Evolutionary conservation across 2,329 filamentous ascomycete species (phyloP).

Genomic region (Fusarium xyrophilum): DNA sequence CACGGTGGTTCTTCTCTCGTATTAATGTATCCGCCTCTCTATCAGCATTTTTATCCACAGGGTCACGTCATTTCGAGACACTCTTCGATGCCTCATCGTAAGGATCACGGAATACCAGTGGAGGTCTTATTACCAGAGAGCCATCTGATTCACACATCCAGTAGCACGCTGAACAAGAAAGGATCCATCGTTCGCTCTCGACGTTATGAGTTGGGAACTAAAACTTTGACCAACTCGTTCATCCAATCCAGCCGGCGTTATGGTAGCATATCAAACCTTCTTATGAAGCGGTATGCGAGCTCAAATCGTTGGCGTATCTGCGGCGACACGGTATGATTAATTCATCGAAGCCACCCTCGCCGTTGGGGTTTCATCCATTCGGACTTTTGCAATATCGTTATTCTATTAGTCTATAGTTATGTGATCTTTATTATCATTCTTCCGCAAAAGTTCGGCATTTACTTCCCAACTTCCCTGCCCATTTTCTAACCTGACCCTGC

Average conservation of each 20-base stretch:
- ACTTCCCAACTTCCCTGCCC: neutral
- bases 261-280: neutral
- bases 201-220: neutral
- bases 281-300: neutral
- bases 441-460: neutral
- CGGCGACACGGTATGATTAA: neutral
- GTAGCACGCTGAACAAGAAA: neutral
- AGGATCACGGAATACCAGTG: fast-evolving
- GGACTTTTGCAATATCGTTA: neutral
- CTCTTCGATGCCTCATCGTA: neutral
- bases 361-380: neutral
- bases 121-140: neutral
- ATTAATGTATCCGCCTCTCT: neutral
- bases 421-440: neutral
- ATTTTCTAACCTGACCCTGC: neutral
- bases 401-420: neutral
- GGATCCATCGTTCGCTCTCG: no score
- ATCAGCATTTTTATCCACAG: neutral
- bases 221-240: fast-evolving
- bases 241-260: fast-evolving
- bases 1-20: neutral
- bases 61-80: neutral
- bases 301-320: neutral
- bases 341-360: neutral
- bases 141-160: neutral